Percentiles rank a stretch among this genome's conserved stretches.
These are phyloP conservation scores for Carallia brachiata DNA, from an alignment of 345 rosid genomes.

Conservation along the genomic window DNA sequence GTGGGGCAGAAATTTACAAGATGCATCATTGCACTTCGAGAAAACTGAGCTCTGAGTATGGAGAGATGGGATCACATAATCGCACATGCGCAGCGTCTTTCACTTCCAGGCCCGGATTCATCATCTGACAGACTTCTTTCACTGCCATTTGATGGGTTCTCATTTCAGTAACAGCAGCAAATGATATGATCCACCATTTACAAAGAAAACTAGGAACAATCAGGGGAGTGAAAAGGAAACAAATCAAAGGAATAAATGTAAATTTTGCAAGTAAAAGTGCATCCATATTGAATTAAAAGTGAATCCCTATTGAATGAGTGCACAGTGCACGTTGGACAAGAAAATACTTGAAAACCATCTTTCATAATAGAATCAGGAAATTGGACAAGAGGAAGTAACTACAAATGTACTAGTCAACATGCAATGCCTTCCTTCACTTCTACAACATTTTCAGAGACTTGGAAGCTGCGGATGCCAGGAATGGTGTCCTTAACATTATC, in stretches of 20 bases:
- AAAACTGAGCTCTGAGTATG: conserved; percentile 2
- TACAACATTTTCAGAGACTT: neutral
- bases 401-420: neutral
- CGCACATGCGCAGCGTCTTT: conserved; percentile 56
- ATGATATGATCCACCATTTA: neutral
- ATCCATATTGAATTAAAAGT: neutral
- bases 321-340: neutral
- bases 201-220: neutral
- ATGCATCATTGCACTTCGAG: neutral
- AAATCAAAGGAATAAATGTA: neutral
- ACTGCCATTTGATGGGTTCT: conserved; percentile 37
- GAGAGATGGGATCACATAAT: conserved; percentile 45
- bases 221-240: neutral
- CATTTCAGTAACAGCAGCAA: conserved; percentile 11
- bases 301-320: neutral
- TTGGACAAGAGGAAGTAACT: neutral
- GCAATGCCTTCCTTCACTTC: neutral
- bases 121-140: conserved; percentile 59
- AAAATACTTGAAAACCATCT: neutral
- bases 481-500: neutral
- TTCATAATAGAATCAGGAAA: neutral
- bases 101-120: conserved; percentile 50
- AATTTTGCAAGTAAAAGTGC: neutral
- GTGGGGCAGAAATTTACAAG: conserved; percentile 10
- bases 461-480: neutral